Percentiles rank a stretch among this genome's conserved stretches.
These are phyloP conservation scores for Dentipellis sp. DNA, from an alignment of 768 basidiomycete genomes.

Conservation along the genomic window DNA sequence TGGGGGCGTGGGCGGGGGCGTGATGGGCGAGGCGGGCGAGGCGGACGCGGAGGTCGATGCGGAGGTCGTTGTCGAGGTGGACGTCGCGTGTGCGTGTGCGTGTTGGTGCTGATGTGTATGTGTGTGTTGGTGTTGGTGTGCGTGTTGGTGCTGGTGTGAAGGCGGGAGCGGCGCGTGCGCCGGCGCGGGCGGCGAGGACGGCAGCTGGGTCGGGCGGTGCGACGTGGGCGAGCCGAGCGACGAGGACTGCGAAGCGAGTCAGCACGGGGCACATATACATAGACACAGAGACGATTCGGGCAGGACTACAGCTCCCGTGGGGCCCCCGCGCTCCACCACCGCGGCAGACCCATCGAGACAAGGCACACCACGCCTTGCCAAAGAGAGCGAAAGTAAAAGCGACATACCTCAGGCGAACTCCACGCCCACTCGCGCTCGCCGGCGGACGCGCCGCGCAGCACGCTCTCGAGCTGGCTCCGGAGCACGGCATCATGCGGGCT, in stretches of 20 bases:
- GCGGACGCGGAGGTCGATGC: neutral
- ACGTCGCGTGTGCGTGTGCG: neutral
- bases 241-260: neutral
- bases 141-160: too few relatives aligned
- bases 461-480: conserved; percentile 41
- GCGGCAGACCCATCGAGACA: too few relatives aligned
- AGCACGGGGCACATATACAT: neutral
- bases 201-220: neutral
- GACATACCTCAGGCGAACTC: conserved; percentile 12
- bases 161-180: neutral
- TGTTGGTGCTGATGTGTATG: neutral
- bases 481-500: conserved; percentile 42
- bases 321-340: too few relatives aligned
- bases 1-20: neutral
- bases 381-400: neutral
- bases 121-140: too few relatives aligned
- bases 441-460: conserved; percentile 27
- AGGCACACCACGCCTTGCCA: too few relatives aligned
- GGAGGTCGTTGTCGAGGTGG: neutral
- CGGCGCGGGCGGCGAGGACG: neutral
- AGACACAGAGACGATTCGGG: neutral
- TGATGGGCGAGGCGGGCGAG: neutral
- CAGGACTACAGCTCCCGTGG: too few relatives aligned
- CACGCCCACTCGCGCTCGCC: conserved; percentile 13
- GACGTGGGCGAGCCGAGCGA: neutral